phyloP scores from a whole-genome alignment of 768 basidiomycete species.

The Naganishia friedmannii region DNA sequence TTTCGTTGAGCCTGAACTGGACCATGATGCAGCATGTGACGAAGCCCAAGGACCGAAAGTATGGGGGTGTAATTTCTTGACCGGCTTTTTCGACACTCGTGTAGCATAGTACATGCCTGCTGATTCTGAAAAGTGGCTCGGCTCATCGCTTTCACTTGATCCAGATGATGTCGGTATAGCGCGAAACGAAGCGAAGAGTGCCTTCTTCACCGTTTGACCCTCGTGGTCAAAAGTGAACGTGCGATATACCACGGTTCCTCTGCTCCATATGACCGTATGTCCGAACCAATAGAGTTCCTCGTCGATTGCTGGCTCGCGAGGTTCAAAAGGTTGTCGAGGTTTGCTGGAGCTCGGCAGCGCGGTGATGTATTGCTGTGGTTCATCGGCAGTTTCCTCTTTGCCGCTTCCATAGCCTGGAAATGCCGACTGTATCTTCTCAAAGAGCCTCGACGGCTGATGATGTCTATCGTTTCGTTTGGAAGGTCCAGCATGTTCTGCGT shows the following conservation, averaged over 20 bases:
- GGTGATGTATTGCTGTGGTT: not conserved
- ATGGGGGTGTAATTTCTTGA: not conserved
- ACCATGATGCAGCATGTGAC: slow-evolving; percentile 14
- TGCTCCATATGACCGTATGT: slow-evolving; percentile 45
- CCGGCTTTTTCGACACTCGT: not conserved
- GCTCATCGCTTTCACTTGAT: not conserved
- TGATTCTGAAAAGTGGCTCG: not conserved
- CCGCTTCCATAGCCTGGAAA: not conserved
- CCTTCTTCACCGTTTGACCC: slow-evolving; percentile 40
- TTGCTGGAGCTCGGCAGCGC: slow-evolving; percentile 3
- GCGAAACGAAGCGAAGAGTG: slow-evolving; percentile 46
- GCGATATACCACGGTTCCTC: slow-evolving; percentile 41
- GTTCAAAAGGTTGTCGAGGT: slow-evolving; percentile 14
- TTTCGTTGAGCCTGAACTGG: not conserved
- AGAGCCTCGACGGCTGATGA: not conserved
- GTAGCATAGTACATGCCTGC: not conserved
- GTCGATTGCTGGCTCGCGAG: slow-evolving; percentile 26
- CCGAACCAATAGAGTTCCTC: slow-evolving; percentile 51
- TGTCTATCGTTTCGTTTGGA: not conserved
- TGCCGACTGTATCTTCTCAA: not conserved
- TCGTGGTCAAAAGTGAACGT: slow-evolving; percentile 44
- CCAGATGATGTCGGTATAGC: not conserved
- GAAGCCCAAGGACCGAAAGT: slow-evolving; percentile 35
- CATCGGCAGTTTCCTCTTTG: not conserved
- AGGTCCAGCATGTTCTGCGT: not conserved